These are phyloP conservation scores for Zymoseptoria tritici DNA, from an alignment of 2,329 filamentous ascomycete species.

Conservation along the genomic window DNA sequence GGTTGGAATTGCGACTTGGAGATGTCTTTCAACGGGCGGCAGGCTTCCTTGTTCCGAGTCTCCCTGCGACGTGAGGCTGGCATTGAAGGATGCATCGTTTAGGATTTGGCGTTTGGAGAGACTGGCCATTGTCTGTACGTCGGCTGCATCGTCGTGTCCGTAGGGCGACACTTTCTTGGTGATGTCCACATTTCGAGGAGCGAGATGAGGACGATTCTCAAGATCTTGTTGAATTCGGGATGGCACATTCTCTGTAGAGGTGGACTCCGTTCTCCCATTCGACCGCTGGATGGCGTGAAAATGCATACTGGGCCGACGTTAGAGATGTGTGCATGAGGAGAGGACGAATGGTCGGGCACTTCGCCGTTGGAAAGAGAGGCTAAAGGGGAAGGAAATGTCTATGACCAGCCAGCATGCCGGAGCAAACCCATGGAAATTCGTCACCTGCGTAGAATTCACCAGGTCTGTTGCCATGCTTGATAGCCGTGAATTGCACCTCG, in stretches of 20 bases:
- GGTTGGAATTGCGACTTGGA: conserved; percentile 7
- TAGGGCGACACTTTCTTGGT: background rate
- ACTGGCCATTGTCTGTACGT: background rate
- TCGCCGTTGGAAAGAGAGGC: background rate
- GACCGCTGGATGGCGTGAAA: background rate
- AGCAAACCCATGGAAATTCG: background rate
- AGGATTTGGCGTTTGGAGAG: background rate
- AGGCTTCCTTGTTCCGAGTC: background rate
- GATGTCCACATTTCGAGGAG: background rate
- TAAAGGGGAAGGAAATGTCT: background rate
- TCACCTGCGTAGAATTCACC: background rate
- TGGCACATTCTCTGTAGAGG: background rate
- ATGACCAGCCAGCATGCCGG: background rate
- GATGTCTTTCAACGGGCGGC: background rate
- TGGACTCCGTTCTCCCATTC: background rate
- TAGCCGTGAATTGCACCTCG: background rate
- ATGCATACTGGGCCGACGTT: background rate
- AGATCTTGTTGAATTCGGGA: background rate
- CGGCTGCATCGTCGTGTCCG: background rate
- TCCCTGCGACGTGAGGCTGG: background rate
- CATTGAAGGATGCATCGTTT: background rate
- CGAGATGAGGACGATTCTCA: background rate
- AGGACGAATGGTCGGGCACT: background rate
- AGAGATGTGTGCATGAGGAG: background rate
- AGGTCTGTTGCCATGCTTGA: background rate